Evolutionary conservation across 148 eudicot species (phyloP).

Genomic region (Drosera capensis): DNA sequence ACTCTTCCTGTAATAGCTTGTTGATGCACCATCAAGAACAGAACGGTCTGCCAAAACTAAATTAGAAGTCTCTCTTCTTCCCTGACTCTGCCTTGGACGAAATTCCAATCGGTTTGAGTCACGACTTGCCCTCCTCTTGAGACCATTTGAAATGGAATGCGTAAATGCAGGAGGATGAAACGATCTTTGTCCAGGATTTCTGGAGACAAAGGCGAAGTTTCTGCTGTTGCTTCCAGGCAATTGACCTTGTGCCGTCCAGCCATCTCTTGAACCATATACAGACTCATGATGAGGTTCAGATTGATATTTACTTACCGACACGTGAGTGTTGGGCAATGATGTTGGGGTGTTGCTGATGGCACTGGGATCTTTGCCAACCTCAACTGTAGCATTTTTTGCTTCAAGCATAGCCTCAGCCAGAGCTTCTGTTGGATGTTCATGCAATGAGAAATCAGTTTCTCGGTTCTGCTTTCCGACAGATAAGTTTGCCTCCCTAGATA

Average conservation of each 20-base stretch:
- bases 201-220: slow-evolving; percentile 37
- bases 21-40: slow-evolving; percentile 26
- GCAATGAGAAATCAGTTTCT: slow-evolving; percentile 14
- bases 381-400: slow-evolving; percentile 15
- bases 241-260: slow-evolving; percentile 27
- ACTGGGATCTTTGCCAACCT: slow-evolving; percentile 13
- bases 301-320: slow-evolving; percentile 23
- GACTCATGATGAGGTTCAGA: slow-evolving; percentile 18
- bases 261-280: slow-evolving; percentile 22
- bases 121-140: slow-evolving; percentile 58
- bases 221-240: slow-evolving; percentile 33
- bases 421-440: slow-evolving; percentile 15
- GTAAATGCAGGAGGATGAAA: slow-evolving; percentile 25
- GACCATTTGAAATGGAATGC: slow-evolving; percentile 33
- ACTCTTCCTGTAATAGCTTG: slow-evolving; percentile 19
- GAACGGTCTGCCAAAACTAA: slow-evolving; percentile 13
- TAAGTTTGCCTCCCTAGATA: slow-evolving; percentile 11
- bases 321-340: slow-evolving; percentile 15
- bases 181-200: slow-evolving; percentile 35
- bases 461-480: slow-evolving; percentile 7
- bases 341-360: slow-evolving; percentile 11
- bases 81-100: slow-evolving; percentile 56
- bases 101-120: slow-evolving; percentile 63
- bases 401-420: slow-evolving; percentile 16
- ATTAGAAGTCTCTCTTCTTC: slow-evolving; percentile 30